Base-by-base conservation (phyloP, 1,284 basidiomycete genomes). In the Termitomyces sp. region DNA sequence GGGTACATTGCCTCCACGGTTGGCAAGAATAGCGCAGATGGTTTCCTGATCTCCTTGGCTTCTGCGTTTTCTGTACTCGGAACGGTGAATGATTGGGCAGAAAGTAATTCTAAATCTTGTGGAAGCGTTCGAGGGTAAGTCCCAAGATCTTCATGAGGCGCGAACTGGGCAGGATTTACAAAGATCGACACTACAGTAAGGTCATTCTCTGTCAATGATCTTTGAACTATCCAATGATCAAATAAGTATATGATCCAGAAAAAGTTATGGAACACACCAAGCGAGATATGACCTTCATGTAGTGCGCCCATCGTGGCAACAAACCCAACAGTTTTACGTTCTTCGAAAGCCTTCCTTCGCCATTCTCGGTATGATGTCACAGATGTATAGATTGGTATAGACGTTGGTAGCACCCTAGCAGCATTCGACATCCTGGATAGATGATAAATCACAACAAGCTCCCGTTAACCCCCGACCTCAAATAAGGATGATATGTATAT, bases 271-370 rank as follows among this genome's bases (percentile, higher is more conserved):
- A 47, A 64, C 54, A 36, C 41, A 95, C 94, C 90, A 33, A 99
- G 84, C 55, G 88, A 84, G 39, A 98, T 75, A 70, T 98, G 96
- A 0, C 97, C 96, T 26, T 91, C 85, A 67, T 99, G 96, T 48
- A 99, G 72, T 0, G 95, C 95, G 26, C 96, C 96, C 97, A 99
- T 99, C 39, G 96, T 99, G 0, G 96, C 85, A 8, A 99, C 93
- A 58, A 92, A 92, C 0, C 96, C 96, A 3, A 99, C 92, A 2
- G 82, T 79, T 65, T 84, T 81, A 40, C 76, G 74, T 50, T 78
- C 73, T 1, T 79, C 73, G 58, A 82, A 83, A 0, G 84, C 88
- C 46, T 73, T 72, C 45, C 75, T 70, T 26, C 94, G 76, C 96
- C 95, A 99, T 73, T 76, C 70, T 44, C 93, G 79, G 63, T 88